Conservation (phyloP, 495 filamentous ascomycete species). For the Extremus antarcticus region DNA sequence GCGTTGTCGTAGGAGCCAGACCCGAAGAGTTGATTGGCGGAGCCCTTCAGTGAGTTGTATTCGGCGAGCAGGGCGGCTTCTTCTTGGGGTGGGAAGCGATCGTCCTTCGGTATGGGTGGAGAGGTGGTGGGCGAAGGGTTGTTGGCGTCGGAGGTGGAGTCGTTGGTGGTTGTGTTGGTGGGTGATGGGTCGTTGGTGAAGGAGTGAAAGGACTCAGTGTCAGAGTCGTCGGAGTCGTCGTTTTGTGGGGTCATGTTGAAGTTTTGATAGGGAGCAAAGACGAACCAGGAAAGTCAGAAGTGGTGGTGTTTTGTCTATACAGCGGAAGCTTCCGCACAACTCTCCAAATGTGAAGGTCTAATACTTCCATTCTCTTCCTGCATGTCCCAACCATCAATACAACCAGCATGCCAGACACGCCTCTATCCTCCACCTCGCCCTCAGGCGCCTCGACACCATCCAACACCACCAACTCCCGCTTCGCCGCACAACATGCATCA, state of each 20-base stretch:
- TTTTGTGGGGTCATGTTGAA: constrained; percentile 9
- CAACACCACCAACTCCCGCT: constrained; percentile 37
- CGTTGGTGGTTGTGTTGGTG: background rate
- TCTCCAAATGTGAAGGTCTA: no score
- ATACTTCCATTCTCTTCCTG: no score
- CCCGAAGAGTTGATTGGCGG: constrained; percentile 69
- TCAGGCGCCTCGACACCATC: constrained; percentile 13
- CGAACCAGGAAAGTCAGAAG: no score
- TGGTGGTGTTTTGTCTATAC: no score
- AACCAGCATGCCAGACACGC: constrained; percentile 12
- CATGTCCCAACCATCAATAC: no score
- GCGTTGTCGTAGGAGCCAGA: constrained; percentile 66
- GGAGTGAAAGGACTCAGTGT: constrained; percentile 18
- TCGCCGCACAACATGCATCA: constrained; percentile 68
- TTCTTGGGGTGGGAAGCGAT: constrained; percentile 60
- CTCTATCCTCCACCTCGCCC: constrained; percentile 5
- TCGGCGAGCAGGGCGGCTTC: constrained; percentile 60
- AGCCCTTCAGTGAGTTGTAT: constrained; percentile 61
- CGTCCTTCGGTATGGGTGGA: background rate
- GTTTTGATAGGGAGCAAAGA: no score
- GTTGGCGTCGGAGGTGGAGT: background rate
- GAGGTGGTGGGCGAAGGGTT: no score
- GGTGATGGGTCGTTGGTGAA: constrained; percentile 4
- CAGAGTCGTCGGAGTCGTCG: constrained; percentile 18
- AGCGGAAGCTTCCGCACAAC: no score